Base-by-base conservation (phyloP, 768 basidiomycete species). In the Plicaturopsis crispa region DNA sequence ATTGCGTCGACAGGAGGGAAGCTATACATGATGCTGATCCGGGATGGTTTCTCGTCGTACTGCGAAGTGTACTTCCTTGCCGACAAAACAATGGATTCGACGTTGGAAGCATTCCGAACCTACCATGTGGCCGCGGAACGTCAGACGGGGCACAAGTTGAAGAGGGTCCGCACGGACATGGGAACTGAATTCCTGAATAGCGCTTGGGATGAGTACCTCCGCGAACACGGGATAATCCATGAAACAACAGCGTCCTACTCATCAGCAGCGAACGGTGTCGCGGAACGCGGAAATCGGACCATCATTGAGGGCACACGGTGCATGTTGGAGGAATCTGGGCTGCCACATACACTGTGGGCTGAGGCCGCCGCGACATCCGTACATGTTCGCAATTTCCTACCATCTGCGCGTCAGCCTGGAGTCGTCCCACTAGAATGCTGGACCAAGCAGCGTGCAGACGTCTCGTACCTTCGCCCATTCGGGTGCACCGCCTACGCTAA, bases 401-500 rank as follows among this genome's bases (percentile, higher is more conserved):
- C 53, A 2, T 51, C 48, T 1, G 30, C 38, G 0, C 39, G 44
- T 4, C 49, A 53, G 24, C 47, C 50, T 6, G 44, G 37, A 14
- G 18, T 48, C 37, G 8, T 54, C 12, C 16, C 41, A 7, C 50
- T 48, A 57, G 33, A 14, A 1, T 55, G 54, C 46, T 24, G 5
- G 0, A 45, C 47, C 0, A 24, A 21, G 1, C 43, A 45, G 11
- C 59, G n/a, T n/a, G n/a, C 55, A 4, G 46, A 62, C 21, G 35
- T 67, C 0, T 44, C 54, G 0, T 49, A 59, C 33, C 39, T 66
- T 0, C 47, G 50, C 1, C 51, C 50, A 4, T 63, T 60, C 32
- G 59, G 65, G 16, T 61, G 55, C 24, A 43, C 37, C 1, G 58
- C 53, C 4, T 62, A 52, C 31, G 56, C 49, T 8, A 54, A 55